Base-by-base conservation (phyloP, 2,329 filamentous ascomycete species). In the Nigrospora sphaerica region DNA sequence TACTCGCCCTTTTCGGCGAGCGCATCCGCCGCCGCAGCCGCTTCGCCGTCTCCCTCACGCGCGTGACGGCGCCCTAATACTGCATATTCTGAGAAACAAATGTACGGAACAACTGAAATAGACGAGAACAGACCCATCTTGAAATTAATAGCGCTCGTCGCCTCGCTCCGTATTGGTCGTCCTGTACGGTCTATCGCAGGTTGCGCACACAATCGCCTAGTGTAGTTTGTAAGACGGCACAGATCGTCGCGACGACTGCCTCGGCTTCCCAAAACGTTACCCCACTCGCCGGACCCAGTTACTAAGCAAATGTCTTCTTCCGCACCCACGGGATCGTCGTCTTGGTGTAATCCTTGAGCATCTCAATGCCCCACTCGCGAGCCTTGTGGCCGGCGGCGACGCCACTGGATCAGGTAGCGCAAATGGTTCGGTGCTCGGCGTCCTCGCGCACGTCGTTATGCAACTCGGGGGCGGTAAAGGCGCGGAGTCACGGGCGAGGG, bases 1-100 rank as follows among this genome's bases (percentile, higher is more conserved):
- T 91, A 0, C 63, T 96, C 44, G 78, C 91, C 0, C 80, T 93
- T 32, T 93, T 81, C 54, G 92, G 91, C 0, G 81, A 85, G 32
- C 77, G 60, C 52, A 95, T 96, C 52, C 74, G 91, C 28, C 76
- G 78, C 12, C 78, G 83, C 61, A 93, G 88, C 61, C 85, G 81
- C 55, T 86, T 95, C 66, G 89, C 89, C 5, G 77, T 74, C 17
- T 35, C 42, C 10, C n/a, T 44, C 4, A 33, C 32, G 19, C 42
- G 23, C 23, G 2, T 28, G 23, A 28, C 2, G 23, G 23, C 5
- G 23, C 23, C n/a, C 2, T 28, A 6, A 10, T 10, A 2, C 7
- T 28, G 2, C 2, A 28, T 10, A 28, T 10, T 10, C 23, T n/a
- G n/a, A n/a, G n/a, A n/a, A n/a, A n/a, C n/a, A n/a, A n/a, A n/a